Conservation (phyloP, 2,329 filamentous ascomycete species). For the Mycogone perniciosa region DNA sequence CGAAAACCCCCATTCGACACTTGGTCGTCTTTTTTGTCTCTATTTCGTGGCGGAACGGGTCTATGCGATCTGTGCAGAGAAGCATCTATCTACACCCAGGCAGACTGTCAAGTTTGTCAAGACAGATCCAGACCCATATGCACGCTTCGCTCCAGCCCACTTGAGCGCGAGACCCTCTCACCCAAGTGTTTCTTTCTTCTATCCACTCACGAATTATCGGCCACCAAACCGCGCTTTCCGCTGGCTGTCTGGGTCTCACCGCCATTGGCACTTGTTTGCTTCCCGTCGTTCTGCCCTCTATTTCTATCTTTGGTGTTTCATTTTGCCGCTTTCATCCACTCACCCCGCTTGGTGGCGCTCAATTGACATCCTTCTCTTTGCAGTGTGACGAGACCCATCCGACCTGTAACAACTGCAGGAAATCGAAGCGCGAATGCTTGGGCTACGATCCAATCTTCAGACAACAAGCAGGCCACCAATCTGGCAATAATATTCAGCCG, state of each 20-base stretch:
- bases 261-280: constrained; percentile 1
- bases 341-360: constrained; percentile 12
- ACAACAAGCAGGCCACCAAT: constrained; percentile 64
- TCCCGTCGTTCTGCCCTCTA: neutral
- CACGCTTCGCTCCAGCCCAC: constrained; percentile 3
- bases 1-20: constrained; percentile 1
- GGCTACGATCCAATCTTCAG: constrained; percentile 88
- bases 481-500: constrained; percentile 49
- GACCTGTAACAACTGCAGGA: constrained; percentile 82
- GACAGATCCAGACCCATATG: neutral
- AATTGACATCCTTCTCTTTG: constrained; percentile 23
- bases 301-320: neutral
- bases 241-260: constrained; percentile 3
- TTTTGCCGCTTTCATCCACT: neutral
- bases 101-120: neutral
- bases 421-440: constrained; percentile 79
- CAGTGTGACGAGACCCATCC: constrained; percentile 97
- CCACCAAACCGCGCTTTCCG: constrained; percentile 2
- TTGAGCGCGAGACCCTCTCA: constrained; percentile 4
- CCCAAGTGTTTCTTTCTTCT: neutral
- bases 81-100: neutral
- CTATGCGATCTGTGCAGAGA: no score
- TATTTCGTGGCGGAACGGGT: neutral
- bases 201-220: neutral
- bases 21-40: constrained; percentile 16